Evolutionary conservation across 257 asterid genomes (phyloP).

Genomic region (Ilex asprella): DNA sequence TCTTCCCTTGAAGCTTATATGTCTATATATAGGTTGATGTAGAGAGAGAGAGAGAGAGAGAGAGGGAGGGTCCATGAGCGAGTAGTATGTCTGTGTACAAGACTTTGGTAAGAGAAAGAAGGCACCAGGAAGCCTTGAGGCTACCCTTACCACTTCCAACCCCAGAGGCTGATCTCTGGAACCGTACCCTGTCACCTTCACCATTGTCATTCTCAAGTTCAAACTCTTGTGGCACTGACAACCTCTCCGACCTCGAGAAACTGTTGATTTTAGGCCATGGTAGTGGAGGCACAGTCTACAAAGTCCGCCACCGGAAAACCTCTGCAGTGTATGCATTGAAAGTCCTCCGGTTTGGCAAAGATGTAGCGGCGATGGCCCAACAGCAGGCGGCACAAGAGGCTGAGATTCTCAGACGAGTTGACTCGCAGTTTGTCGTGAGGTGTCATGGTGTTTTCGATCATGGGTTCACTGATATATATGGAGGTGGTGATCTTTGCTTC

Average conservation of each 20-base stretch:
- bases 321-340: constrained; percentile 34
- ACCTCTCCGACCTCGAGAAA: constrained; percentile 23
- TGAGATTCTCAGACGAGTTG: constrained; percentile 26
- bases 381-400: constrained; percentile 21
- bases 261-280: constrained; percentile 37
- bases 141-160: constrained; percentile 24
- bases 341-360: constrained; percentile 20
- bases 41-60: too few species aligned
- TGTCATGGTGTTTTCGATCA: constrained; percentile 29
- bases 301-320: constrained; percentile 30
- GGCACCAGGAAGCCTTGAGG: constrained; percentile 25
- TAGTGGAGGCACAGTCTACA: constrained; percentile 40
- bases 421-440: constrained; percentile 25
- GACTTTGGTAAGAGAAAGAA: constrained; percentile 35
- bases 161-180: constrained; percentile 10
- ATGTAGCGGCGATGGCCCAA: background rate
- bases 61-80: background rate
- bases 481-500: constrained; percentile 21
- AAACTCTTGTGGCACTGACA: constrained; percentile 4
- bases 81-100: background rate
- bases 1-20: too few species aligned
- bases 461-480: constrained; percentile 18
- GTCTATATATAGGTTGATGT: too few species aligned
- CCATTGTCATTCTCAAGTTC: constrained; percentile 23
- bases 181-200: constrained; percentile 20